Conservation (phyloP, 1,139 yeast genomes). For the Geotrichum restrictum region DNA sequence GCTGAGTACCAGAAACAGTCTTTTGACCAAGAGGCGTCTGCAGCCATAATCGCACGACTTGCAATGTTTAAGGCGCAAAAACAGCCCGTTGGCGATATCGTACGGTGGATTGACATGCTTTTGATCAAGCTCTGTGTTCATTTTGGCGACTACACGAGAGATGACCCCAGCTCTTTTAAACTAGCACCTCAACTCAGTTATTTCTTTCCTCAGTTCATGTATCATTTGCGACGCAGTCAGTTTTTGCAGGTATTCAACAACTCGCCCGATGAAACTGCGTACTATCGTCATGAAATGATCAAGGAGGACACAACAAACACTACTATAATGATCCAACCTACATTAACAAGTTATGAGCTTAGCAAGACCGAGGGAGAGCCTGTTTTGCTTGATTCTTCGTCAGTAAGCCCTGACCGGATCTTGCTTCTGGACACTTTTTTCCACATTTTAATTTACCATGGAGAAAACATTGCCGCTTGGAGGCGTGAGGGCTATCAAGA, state of each 20-base stretch:
- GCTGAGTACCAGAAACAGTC: constrained; percentile 39
- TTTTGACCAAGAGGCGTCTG: constrained; percentile 98
- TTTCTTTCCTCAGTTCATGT: constrained; percentile 71
- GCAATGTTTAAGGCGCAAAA: constrained; percentile 63
- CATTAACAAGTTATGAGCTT: constrained; percentile 61
- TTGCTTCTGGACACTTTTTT: constrained; percentile 68
- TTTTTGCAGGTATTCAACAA: constrained; percentile 67
- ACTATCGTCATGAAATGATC: constrained; percentile 62
- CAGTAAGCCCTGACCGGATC: constrained; percentile 58
- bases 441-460: constrained; percentile 68
- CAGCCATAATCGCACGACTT: constrained; percentile 89
- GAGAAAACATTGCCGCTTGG: constrained; percentile 67
- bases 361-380: constrained; percentile 59
- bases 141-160: constrained; percentile 72
- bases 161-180: constrained; percentile 63
- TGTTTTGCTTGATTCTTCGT: constrained; percentile 64
- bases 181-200: constrained; percentile 66
- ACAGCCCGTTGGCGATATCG: constrained; percentile 71
- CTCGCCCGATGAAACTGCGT: constrained; percentile 77
- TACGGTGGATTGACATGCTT: constrained; percentile 73
- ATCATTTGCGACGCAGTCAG: constrained; percentile 66
- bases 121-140: constrained; percentile 70
- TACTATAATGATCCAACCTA: constrained; percentile 72
- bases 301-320: constrained; percentile 66
- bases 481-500: constrained; percentile 65